Evolutionary conservation across 495 filamentous ascomycete species (phyloP).

Genomic region (Tuber melanosporum): DNA sequence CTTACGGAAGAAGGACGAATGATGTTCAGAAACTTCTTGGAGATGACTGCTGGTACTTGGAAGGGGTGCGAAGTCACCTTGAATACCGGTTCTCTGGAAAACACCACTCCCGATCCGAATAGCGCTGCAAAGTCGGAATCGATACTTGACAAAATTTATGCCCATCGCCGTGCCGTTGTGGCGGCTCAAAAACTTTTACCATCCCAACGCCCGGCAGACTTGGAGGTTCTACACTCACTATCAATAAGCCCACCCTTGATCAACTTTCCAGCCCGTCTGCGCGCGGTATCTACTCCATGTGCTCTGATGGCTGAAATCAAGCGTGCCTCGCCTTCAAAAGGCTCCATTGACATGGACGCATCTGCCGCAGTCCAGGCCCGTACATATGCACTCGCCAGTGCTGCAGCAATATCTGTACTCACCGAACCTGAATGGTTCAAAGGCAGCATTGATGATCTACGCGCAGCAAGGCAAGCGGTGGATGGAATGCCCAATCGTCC

Average conservation of each 20-base stretch:
- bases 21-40: conserved; percentile 90
- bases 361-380: conserved; percentile 86
- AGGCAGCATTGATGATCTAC: conserved; percentile 88
- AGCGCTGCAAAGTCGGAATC: conserved; percentile 35
- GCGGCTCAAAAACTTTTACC: conserved; percentile 78
- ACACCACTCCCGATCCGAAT: conserved; percentile 30
- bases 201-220: conserved; percentile 71
- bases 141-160: conserved; percentile 88
- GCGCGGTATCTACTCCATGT: conserved; percentile 54
- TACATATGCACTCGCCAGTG: conserved; percentile 86
- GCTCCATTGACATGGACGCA: conserved; percentile 77
- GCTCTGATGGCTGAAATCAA: conserved; percentile 92
- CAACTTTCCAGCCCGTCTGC: conserved; percentile 69
- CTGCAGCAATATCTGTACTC: conserved; percentile 92
- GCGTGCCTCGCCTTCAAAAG: conserved; percentile 91
- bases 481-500: conserved; percentile 86
- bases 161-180: conserved; percentile 68
- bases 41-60: conserved; percentile 84
- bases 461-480: conserved; percentile 77
- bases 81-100: conserved; percentile 42
- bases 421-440: conserved; percentile 99
- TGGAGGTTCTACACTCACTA: conserved; percentile 80
- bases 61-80: conserved; percentile 59
- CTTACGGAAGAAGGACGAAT: conserved; percentile 76
- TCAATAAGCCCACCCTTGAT: conserved; percentile 80